Conservation (phyloP, 495 filamentous ascomycete species). For the Penicillium samsonianum region DNA sequence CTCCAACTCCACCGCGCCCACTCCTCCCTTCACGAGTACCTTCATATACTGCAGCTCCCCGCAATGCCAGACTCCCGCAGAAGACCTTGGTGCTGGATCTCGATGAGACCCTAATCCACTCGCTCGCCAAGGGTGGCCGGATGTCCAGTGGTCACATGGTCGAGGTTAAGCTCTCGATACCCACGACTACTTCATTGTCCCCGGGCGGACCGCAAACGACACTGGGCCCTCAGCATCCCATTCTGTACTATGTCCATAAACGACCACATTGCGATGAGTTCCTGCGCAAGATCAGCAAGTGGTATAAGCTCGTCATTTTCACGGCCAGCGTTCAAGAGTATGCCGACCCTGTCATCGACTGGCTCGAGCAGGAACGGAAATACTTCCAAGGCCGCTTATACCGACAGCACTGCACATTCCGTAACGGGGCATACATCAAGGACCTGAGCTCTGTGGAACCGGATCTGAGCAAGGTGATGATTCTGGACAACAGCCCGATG, state of each 20-base stretch:
- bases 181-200: conserved; percentile 58
- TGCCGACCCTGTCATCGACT: conserved; percentile 98
- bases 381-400: conserved; percentile 93
- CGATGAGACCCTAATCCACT: conserved; percentile 97
- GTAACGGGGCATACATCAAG: conserved; percentile 96
- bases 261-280: conserved; percentile 97
- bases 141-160: conserved; percentile 99
- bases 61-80: conserved; percentile 54
- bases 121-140: conserved; percentile 90
- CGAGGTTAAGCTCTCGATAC: conserved; percentile 82
- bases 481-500: conserved; percentile 95
- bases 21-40: conserved; percentile 83
- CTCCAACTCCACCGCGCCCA: conserved; percentile 83
- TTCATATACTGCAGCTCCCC: conserved; percentile 64
- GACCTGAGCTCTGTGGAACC: conserved; percentile 95
- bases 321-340: conserved; percentile 98
- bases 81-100: conserved; percentile 96
- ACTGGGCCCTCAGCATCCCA: conserved; percentile 86
- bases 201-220: conserved; percentile 62
- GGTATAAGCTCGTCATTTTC: conserved; percentile 98
- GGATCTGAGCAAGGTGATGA: conserved; percentile 96
- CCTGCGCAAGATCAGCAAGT: conserved; percentile 89
- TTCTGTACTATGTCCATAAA: conserved; percentile 98
- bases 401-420: conserved; percentile 91
- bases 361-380: conserved; percentile 94